Conservation (phyloP, 164 flowering plant species). For the Cinnamomum micranthum region DNA sequence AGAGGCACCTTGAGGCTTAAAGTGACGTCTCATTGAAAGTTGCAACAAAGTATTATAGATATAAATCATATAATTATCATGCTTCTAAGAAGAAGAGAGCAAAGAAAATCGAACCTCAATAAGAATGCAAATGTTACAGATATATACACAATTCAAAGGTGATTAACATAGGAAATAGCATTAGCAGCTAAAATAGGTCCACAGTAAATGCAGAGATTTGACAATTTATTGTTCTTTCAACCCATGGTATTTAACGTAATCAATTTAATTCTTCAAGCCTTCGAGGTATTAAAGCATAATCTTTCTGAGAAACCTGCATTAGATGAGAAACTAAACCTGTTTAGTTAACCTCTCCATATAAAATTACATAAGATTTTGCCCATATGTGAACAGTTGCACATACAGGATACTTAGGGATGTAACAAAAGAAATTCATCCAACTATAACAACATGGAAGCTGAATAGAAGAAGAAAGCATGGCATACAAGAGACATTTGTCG, state of each 20-base stretch:
- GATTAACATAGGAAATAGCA: background rate
- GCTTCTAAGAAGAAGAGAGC: background rate
- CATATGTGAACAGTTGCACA: background rate
- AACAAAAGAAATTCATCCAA: background rate
- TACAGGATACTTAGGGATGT: background rate
- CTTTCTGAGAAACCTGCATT: background rate
- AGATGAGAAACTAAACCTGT: background rate
- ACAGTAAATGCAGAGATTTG: background rate
- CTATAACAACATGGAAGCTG: background rate
- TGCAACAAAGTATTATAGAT: background rate
- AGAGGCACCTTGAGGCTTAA: no score
- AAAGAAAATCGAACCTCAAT: background rate
- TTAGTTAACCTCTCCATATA: background rate
- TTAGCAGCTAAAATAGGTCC: background rate
- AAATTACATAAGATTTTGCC: background rate
- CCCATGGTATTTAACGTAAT: background rate
- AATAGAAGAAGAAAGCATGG: constrained; percentile 14
- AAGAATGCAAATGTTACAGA: background rate
- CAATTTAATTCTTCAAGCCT: no score
- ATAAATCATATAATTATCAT: background rate
- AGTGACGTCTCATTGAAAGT: background rate
- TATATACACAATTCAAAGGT: background rate
- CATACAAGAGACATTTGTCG: constrained; percentile 65
- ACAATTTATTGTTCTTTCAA: background rate
- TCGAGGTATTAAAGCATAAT: background rate